Evolutionary conservation across 1,284 basidiomycete genomes (phyloP).

Genomic region (Volvariella surrecta): DNA sequence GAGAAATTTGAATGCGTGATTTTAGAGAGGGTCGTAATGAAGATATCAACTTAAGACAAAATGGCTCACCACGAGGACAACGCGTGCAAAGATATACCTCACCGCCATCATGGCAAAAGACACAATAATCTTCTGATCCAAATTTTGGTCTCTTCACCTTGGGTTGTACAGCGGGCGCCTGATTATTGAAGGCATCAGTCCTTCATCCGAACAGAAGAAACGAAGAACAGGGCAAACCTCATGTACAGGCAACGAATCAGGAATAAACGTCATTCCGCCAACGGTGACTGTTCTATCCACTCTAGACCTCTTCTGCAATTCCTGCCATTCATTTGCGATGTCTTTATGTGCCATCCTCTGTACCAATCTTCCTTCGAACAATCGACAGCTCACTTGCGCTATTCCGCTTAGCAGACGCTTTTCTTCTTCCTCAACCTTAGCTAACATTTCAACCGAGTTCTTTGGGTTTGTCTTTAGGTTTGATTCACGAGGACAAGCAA

Average conservation of each 20-base stretch:
- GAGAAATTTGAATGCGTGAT: no score
- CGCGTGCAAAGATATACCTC: constrained; percentile 35
- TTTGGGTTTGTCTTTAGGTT: neutral
- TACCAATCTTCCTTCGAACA: constrained; percentile 49
- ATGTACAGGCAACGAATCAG: constrained; percentile 21
- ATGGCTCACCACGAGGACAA: constrained; percentile 44
- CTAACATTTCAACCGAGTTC: constrained; percentile 25
- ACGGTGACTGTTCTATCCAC: constrained; percentile 31
- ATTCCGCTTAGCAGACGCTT: constrained; percentile 39
- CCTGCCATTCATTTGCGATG: constrained; percentile 36
- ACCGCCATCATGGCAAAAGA: constrained; percentile 50
- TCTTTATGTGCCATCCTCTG: constrained; percentile 27
- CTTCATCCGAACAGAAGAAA: neutral
- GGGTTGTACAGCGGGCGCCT: constrained; percentile 6
- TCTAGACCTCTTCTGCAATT: constrained; percentile 33
- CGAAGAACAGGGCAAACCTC: constrained; percentile 12
- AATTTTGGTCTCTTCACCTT: constrained; percentile 25
- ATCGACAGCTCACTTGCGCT: constrained; percentile 45
- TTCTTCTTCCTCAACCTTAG: constrained; percentile 48
- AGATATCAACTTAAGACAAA: neutral
- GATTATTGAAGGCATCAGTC: neutral
- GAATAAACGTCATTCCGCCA: constrained; percentile 37
- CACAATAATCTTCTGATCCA: constrained; percentile 48
- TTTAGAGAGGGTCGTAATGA: neutral
- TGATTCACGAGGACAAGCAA: no score